Evolutionary conservation across 2,329 filamentous ascomycete species (phyloP), one percentile per base, ranked within the genome.

Genomic region (Colletotrichum camelliae): DNA sequence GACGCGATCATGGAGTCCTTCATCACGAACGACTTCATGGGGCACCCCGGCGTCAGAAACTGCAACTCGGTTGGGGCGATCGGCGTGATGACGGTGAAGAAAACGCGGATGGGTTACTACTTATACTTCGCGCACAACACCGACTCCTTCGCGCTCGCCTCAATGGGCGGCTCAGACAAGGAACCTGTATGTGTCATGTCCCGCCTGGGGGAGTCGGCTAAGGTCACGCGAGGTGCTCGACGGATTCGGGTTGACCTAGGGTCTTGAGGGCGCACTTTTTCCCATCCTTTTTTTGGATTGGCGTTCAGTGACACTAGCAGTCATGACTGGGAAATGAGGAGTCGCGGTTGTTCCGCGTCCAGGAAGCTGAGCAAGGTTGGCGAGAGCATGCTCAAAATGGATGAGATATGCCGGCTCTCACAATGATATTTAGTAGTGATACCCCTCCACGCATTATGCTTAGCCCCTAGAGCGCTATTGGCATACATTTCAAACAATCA

Each of bases 41-140:
- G 93, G 60, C 97, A 98, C 82, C 94, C 96, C 0, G 95, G 96
- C 67, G 96, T 99, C 77, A 90, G 88, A 79, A 89, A 93, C 80
- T 97, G 95, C 80, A 91, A 93, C 70, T 96, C 95, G 13, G 89
- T 92, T n/a, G 95, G 95, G 4, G 96, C 96, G 35, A 97, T 99
- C 80, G 97, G 97, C 3, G 91, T 98, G 74, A 93, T 99, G 87
- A 93, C 93, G 1, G 94, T 98, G 80, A 98, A 98, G 87, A 97
- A 96, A 87, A 93, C 91, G 1, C 88, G 87, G 15, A 89, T 91
- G 27, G 96, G 95, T 2, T 92, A 95, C 78, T 95, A 94, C 81
- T 90, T 99, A 67, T 96, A 96, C 84, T 99, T 98, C 86, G 96
- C 94, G 1, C 97, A 99, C 88, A 99, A 98, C 82, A 99, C 97